A percentile compares a stretch with the other conserved stretches of the same genome.
Conservation (phyloP, 2,329 filamentous ascomycete genomes). For the Botryotinia narcissicola region DNA sequence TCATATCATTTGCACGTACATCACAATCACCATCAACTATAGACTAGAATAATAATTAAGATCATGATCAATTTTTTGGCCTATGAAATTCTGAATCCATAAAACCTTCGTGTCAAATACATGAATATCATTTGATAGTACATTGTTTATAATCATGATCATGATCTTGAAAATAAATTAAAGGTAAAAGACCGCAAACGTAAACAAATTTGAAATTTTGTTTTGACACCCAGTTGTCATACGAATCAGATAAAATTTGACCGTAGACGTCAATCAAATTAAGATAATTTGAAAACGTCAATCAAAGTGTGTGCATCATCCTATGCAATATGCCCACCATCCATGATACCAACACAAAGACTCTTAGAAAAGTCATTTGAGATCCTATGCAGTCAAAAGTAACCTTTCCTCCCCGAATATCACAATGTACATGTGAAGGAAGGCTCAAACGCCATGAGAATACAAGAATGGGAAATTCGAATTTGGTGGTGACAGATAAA, state of each 20-base stretch:
- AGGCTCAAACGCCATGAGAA: conserved; percentile 21
- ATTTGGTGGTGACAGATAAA: not conserved
- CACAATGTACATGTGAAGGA: conserved; percentile 19
- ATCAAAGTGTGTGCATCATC: conserved; percentile 12
- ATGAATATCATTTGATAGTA: not conserved
- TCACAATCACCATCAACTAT: not conserved
- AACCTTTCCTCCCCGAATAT: conserved; percentile 14
- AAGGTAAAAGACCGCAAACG: not conserved
- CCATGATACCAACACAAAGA: conserved; percentile 21
- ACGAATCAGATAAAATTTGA: conserved; percentile 8
- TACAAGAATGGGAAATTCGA: conserved; percentile 14
- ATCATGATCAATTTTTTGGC: not conserved
- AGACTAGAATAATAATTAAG: too few relatives aligned
- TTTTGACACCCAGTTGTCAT: not conserved
- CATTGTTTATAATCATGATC: conserved; percentile 7
- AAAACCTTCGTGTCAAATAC: not conserved
- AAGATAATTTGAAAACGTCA: not conserved
- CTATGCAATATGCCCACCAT: conserved; percentile 22
- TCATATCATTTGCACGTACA: not conserved
- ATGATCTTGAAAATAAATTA: conserved; percentile 6
- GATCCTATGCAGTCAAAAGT: conserved; percentile 19
- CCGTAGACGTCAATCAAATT: conserved; percentile 16
- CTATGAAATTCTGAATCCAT: not conserved
- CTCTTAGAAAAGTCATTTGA: conserved; percentile 10
- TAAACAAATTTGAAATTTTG: conserved; percentile 1